phyloP scores from a whole-genome alignment of 2,329 filamentous ascomycete genomes.

The Gyromitra esculenta region DNA sequence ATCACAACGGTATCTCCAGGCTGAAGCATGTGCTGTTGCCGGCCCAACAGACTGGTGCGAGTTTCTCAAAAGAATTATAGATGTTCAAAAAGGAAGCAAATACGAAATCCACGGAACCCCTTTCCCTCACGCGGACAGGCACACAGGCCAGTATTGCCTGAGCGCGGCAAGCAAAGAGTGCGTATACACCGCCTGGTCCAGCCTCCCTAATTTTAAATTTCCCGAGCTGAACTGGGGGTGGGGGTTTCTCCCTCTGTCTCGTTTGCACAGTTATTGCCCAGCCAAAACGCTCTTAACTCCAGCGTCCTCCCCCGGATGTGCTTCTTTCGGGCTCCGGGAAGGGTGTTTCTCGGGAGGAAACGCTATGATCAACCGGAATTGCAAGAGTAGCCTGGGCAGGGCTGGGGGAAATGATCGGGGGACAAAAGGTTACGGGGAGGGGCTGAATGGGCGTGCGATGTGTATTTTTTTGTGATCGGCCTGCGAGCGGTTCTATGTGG shows the following conservation, averaged over 20 bases:
- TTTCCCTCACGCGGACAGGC: conserved; percentile 38
- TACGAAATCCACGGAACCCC: conserved; percentile 45
- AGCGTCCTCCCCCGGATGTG: conserved; percentile 19
- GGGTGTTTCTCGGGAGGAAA: conserved; percentile 20
- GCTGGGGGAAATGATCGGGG: conserved; percentile 28
- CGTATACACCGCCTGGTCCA: conserved; percentile 48
- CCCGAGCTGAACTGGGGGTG: conserved; percentile 33
- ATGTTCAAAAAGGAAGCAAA: conserved; percentile 41
- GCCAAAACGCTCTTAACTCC: conserved; percentile 29
- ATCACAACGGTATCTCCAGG: conserved; percentile 54
- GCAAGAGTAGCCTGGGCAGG: conserved; percentile 22
- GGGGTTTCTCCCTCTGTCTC: conserved; percentile 14
- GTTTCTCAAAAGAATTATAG: conserved; percentile 51
- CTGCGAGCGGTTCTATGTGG: conserved; percentile 40
- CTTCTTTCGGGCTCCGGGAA: conserved; percentile 29
- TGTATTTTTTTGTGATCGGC: conserved; percentile 42
- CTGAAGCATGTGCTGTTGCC: conserved; percentile 51
- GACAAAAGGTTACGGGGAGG: conserved; percentile 32
- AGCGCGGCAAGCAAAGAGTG: conserved; percentile 39
- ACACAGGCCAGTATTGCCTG: conserved; percentile 35
- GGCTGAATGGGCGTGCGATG: conserved; percentile 28
- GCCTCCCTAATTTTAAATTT: conserved; percentile 52
- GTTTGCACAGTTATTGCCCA: conserved; percentile 23
- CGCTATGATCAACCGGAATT: conserved; percentile 46
- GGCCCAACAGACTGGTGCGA: conserved; percentile 44